Percentiles rank a stretch among this genome's conserved stretches.
Evolutionary conservation across 129 eudicot genomes (phyloP).

Genomic region (Glebionis coronaria): DNA sequence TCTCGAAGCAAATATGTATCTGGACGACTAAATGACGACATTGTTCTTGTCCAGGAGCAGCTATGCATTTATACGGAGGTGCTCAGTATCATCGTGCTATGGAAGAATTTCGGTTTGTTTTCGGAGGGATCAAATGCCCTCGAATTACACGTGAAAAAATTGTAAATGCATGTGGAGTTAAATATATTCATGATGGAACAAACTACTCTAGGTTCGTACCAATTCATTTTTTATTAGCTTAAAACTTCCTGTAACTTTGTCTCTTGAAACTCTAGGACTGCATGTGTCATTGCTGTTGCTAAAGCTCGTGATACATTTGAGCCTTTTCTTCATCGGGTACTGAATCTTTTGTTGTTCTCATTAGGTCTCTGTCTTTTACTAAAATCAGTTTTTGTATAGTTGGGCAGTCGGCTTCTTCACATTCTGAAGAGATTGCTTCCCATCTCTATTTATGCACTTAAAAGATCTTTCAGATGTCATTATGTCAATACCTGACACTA

Average conservation of each 20-base stretch:
- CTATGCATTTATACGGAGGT: slow-evolving; percentile 98
- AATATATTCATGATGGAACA: slow-evolving; percentile 98
- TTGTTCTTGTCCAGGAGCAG: slow-evolving; percentile 59
- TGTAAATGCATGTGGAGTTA: slow-evolving; percentile 99
- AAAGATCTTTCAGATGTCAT: too few relatives aligned
- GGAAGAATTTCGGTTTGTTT: slow-evolving; percentile 99
- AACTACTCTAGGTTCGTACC: slow-evolving; percentile 76
- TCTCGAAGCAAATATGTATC: background rate
- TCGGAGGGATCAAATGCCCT: slow-evolving; percentile 96
- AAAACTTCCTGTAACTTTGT: too few relatives aligned
- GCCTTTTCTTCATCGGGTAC: slow-evolving; percentile 92
- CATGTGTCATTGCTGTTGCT: too few relatives aligned
- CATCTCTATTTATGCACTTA: slow-evolving; percentile 73
- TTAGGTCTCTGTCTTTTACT: slow-evolving; percentile 7
- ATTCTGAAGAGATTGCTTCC: slow-evolving; percentile 93
- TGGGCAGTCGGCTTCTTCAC: slow-evolving; percentile 89
- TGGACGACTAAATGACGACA: background rate
- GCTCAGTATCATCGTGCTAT: slow-evolving; percentile 99
- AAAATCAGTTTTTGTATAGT: slow-evolving; percentile 39
- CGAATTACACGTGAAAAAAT: slow-evolving; percentile 97
- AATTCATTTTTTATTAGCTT: slow-evolving; percentile 9
- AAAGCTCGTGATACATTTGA: slow-evolving; percentile 98
- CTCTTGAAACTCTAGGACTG: too few relatives aligned
- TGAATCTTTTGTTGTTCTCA: background rate
- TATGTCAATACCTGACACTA: too few relatives aligned